These are phyloP conservation scores for Zizania latifolia DNA, from an alignment of 176 grass and related monocot genomes.

Conservation along the genomic window DNA sequence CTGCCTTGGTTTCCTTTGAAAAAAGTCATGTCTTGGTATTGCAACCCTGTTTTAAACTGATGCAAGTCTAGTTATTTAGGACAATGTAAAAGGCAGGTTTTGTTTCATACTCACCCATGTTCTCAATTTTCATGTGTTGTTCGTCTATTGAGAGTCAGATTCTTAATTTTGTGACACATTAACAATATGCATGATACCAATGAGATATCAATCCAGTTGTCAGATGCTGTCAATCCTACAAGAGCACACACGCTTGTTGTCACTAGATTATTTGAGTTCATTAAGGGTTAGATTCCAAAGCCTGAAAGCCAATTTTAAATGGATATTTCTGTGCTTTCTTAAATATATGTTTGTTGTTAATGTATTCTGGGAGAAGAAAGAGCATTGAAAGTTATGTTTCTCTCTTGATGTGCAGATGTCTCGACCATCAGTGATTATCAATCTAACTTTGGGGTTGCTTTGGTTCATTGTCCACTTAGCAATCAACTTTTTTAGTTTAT, in stretches of 20 bases:
- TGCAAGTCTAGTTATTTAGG: not conserved
- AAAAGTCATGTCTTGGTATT: not conserved
- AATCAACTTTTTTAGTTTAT: conserved; percentile 44
- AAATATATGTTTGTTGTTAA: not conserved
- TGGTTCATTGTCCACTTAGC: conserved; percentile 59
- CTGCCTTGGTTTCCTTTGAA: not conserved
- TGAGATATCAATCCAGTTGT: not conserved
- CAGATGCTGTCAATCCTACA: not conserved
- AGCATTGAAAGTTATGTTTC: conserved; percentile 13
- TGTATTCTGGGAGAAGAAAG: not conserved
- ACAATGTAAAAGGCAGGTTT: not conserved
- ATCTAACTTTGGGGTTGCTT: conserved; percentile 47
- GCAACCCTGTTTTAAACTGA: not conserved
- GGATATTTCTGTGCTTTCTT: not conserved
- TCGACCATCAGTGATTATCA: conserved; percentile 41
- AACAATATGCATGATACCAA: not conserved
- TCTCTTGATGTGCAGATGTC: conserved; percentile 46
- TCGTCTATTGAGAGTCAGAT: not conserved
- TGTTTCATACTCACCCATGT: not conserved
- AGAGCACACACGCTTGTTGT: not conserved
- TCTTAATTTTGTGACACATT: conserved; percentile 1
- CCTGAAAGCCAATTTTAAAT: not conserved
- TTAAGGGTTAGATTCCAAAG: conserved; percentile 6
- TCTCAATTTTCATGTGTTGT: conserved; percentile 16
- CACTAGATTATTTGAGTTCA: conserved; percentile 6